These are phyloP conservation scores for Cronartium quercuum DNA, from an alignment of 1,284 basidiomycete genomes.

Conservation along the genomic window DNA sequence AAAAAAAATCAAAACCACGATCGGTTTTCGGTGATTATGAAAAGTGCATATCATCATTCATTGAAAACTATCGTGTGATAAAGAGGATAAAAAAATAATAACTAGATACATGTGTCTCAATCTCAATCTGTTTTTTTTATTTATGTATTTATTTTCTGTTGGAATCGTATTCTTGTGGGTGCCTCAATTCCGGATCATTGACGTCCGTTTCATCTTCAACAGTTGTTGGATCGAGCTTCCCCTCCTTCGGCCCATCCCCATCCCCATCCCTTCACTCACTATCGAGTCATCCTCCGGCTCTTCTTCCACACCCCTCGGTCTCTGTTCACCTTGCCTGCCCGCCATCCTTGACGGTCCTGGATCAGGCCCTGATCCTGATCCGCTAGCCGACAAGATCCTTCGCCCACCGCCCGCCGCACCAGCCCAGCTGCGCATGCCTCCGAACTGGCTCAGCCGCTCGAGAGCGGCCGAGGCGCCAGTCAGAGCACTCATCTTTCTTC, in stretches of 20 bases:
- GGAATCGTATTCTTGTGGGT: not conserved
- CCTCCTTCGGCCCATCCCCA: not conserved
- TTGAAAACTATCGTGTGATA: too few relatives aligned
- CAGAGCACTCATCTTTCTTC: not conserved
- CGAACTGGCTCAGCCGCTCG: not conserved
- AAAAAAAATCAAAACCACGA: too few relatives aligned
- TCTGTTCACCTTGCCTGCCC: not conserved
- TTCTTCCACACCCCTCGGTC: not conserved
- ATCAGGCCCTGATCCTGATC: not conserved
- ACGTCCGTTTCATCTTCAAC: not conserved
- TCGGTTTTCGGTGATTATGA: too few relatives aligned
- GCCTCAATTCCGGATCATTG: not conserved
- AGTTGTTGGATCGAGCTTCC: not conserved
- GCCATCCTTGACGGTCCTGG: not conserved
- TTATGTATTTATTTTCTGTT: not conserved
- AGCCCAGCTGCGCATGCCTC: not conserved
- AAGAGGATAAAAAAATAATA: not conserved
- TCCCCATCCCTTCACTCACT: not conserved
- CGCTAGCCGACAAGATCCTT: not conserved
- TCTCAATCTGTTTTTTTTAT: not conserved
- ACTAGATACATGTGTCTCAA: not conserved
- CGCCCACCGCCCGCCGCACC: too few relatives aligned
- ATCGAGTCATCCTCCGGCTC: not conserved
- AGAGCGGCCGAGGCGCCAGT: not conserved
- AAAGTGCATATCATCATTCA: too few relatives aligned